Base-by-base conservation (phyloP, 495 filamentous ascomycete species). In the Letharia columbiana region DNA sequence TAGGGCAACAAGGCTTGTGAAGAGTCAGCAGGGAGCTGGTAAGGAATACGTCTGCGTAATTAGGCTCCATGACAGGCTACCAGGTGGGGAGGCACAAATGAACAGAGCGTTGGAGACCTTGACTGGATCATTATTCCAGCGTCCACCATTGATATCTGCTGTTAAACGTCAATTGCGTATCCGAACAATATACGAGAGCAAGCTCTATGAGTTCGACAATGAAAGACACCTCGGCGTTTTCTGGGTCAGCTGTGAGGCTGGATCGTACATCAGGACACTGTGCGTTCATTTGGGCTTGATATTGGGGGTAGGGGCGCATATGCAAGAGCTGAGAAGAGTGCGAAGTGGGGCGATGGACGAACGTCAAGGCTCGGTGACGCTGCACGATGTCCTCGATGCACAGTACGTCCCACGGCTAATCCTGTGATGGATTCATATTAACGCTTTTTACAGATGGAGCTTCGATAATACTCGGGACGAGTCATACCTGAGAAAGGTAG, bases 181-280 rank as follows among this genome's bases (percentile, higher is more conserved):
- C 73, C 87, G 94, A 75, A 96, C 94, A 15, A 96, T 98, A 72
- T 87, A 97, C 77, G 90, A 97, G 79, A 92, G 89, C 82, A 92
- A 92, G 78, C 80, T 96, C 44, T 88, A 92, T 71, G 93, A 98
- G 78, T 98, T 96, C 73, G 94, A 98, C 77, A 96, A 98, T 75
- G 92, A 98, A 65, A 86, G 94, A 67, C 91, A 97, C 73, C 84
- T 98, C n/a, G 95, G 89, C 76, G 92, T 98, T 42, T 98, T 98
- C 84, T 97, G 94, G 94, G 95, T 98, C 66, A 93, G 90, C 77
- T 98, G 94, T 76, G 94, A 98, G 78, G 94, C 94, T 67, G 94
- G 94, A 73, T 98, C 94, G 42, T 98, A 98, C 74, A 97, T 98
- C 75, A 89, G 94, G 78, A 98, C 95, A 17, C 85, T 98, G 31